Evolutionary conservation across 2,329 filamentous ascomycete species (phyloP).

Genomic region (Monosporascus sp.): DNA sequence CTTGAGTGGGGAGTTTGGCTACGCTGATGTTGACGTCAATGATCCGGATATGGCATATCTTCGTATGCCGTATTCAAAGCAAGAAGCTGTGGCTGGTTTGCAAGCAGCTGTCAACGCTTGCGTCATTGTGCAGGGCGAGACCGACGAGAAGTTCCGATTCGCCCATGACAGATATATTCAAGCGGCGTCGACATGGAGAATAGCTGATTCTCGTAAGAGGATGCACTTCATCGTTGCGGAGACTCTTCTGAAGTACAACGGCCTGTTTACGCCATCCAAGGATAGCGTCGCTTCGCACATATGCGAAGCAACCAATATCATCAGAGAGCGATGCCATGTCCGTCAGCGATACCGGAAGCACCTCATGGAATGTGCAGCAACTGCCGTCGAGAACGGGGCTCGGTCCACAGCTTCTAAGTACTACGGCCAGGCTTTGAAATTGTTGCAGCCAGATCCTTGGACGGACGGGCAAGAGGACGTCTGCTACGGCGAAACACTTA

Average conservation of each 20-base stretch:
- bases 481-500: slow-evolving; percentile 80
- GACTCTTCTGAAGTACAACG: slow-evolving; percentile 68
- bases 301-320: slow-evolving; percentile 69
- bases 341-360: slow-evolving; percentile 68
- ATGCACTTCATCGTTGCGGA: slow-evolving; percentile 92
- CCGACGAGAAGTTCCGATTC: slow-evolving; percentile 83
- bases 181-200: slow-evolving; percentile 64
- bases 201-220: slow-evolving; percentile 58
- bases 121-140: slow-evolving; percentile 74
- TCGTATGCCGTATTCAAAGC: slow-evolving; percentile 52
- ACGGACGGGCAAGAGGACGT: slow-evolving; percentile 63
- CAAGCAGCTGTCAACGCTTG: slow-evolving; percentile 76
- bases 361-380: slow-evolving; percentile 72
- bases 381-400: slow-evolving; percentile 76
- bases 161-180: slow-evolving; percentile 82
- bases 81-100: slow-evolving; percentile 70
- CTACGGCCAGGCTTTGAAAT: slow-evolving; percentile 66
- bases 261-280: slow-evolving; percentile 54
- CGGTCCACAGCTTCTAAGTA: slow-evolving; percentile 77
- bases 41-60: slow-evolving; percentile 22
- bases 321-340: slow-evolving; percentile 57
- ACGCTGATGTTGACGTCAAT: slow-evolving; percentile 39
- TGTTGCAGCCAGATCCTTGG: slow-evolving; percentile 82
- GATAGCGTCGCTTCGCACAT: slow-evolving; percentile 79
- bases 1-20: slow-evolving; percentile 68